Conservation (phyloP, 2,329 filamentous ascomycete genomes). For the Paraphaeosphaeria minitans region DNA sequence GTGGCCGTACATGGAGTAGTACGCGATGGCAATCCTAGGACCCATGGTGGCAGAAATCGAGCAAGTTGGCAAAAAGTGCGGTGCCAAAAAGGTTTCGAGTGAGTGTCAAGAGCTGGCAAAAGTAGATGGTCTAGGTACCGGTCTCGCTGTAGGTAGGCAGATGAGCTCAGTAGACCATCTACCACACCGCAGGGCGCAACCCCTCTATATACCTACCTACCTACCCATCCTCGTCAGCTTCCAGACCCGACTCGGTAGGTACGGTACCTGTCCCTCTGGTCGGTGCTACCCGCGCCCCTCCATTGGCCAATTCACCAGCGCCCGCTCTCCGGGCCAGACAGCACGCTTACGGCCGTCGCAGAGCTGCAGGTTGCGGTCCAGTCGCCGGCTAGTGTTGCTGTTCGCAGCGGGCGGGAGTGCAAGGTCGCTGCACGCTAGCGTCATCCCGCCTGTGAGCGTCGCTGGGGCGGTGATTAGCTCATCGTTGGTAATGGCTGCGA, state of each 20-base stretch:
- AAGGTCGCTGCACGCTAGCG: too few species aligned
- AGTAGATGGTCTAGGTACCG: too few species aligned
- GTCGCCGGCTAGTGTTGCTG: neutral
- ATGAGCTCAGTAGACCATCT: neutral
- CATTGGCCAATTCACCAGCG: neutral
- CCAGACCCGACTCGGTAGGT: neutral
- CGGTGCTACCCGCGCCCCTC: neutral
- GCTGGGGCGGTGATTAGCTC: conserved; percentile 14
- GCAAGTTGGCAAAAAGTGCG: too few species aligned
- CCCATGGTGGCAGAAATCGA: conserved; percentile 65
- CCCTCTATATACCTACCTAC: conserved; percentile 6
- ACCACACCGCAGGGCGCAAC: neutral
- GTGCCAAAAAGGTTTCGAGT: too few species aligned
- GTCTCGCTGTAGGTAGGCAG: too few species aligned
- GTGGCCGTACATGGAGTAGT: conserved; percentile 52
- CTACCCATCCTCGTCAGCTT: too few species aligned
- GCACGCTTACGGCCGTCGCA: neutral
- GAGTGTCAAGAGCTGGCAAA: too few species aligned
- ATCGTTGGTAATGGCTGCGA: conserved; percentile 21
- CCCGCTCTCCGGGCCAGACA: neutral
- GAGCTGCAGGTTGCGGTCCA: neutral
- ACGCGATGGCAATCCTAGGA: conserved; percentile 90
- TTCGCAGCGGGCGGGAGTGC: neutral
- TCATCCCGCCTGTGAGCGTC: neutral
- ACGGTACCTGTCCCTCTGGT: neutral